A percentile compares a stretch with the other conserved stretches of the same genome.
Conservation (phyloP, 257 asterid species). For the Salvia miltiorrhiza region DNA sequence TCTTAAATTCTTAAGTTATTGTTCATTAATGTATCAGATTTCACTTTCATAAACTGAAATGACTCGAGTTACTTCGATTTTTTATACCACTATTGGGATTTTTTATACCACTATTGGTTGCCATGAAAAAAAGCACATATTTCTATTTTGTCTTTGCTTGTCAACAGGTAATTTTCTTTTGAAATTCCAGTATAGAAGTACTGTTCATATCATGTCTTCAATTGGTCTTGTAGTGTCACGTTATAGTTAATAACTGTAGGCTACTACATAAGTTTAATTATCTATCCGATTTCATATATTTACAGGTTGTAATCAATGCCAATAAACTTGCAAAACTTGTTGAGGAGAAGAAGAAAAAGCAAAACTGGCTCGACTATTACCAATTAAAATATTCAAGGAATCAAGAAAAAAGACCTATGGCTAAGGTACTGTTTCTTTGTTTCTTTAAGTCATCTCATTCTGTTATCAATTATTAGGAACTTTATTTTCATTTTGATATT, state of each 20-base stretch:
- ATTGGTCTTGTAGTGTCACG: conserved; percentile 5
- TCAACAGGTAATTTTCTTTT: not conserved
- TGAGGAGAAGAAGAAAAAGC: conserved; percentile 57
- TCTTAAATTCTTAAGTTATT: not conserved
- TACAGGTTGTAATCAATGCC: conserved; percentile 84
- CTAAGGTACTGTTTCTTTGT: conserved; percentile 47
- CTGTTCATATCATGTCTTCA: not conserved
- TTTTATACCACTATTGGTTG: not conserved
- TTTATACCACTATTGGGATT: not conserved
- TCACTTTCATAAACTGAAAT: not conserved
- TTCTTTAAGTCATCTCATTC: not conserved
- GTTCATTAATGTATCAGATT: conserved; percentile 4
- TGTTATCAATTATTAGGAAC: not conserved
- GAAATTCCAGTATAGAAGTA: not conserved
- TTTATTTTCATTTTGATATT: conserved; percentile 8
- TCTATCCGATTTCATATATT: not conserved
- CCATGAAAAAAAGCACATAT: not conserved
- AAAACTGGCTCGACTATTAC: conserved; percentile 92
- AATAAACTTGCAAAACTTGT: conserved; percentile 75
- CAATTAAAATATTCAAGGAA: conserved; percentile 74
- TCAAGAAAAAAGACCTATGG: conserved; percentile 50
- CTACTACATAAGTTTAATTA: not conserved
- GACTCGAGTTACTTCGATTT: not conserved
- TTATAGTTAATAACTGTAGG: not conserved
- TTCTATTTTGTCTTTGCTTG: not conserved